Percentiles rank a stretch among this genome's conserved stretches.
phyloP scores from a whole-genome alignment of 495 filamentous ascomycete species.

The Friedmanniomyces endolithicus region DNA sequence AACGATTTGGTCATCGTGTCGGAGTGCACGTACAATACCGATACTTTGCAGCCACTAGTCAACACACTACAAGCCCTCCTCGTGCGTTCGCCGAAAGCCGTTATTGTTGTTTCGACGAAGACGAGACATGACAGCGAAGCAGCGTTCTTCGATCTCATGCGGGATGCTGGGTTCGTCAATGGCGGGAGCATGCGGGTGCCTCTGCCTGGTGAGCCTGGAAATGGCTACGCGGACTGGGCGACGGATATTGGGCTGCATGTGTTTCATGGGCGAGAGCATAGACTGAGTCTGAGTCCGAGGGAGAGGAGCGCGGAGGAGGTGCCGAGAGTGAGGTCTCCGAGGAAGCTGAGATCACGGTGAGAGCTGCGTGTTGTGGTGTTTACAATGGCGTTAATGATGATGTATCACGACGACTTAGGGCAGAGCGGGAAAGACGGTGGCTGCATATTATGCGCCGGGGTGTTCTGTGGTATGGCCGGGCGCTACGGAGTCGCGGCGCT shows the following conservation, averaged over 20 bases:
- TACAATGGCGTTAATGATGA: too few relatives aligned
- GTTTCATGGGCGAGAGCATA: conserved; percentile 8
- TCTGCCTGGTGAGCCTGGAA: conserved; percentile 11
- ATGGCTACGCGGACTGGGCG: conserved; percentile 17
- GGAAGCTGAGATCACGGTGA: background rate
- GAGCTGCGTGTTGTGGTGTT: background rate
- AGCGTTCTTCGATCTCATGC: conserved; percentile 68
- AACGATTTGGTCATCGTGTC: conserved; percentile 71
- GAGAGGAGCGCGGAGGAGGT: conserved; percentile 12
- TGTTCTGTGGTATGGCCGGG: too few relatives aligned
- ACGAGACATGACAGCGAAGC: conserved; percentile 71
- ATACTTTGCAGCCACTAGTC: conserved; percentile 65
- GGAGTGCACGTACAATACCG: conserved; percentile 92
- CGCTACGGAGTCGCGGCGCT: too few relatives aligned
- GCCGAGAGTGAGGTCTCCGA: background rate
- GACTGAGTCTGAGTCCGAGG: conserved; percentile 14
- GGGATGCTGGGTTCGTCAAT: conserved; percentile 38
- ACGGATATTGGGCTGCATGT: conserved; percentile 16
- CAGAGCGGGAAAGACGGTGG: too few relatives aligned
- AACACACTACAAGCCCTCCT: conserved; percentile 49
- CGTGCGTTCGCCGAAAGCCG: conserved; percentile 35
- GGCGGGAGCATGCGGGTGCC: conserved; percentile 3
- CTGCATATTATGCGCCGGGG: too few relatives aligned
- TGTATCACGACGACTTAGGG: too few relatives aligned
- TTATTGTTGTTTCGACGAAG: conserved; percentile 70